These are phyloP conservation scores for Sarocladium strictum DNA, from an alignment of 2,329 filamentous ascomycete species.

Conservation along the genomic window DNA sequence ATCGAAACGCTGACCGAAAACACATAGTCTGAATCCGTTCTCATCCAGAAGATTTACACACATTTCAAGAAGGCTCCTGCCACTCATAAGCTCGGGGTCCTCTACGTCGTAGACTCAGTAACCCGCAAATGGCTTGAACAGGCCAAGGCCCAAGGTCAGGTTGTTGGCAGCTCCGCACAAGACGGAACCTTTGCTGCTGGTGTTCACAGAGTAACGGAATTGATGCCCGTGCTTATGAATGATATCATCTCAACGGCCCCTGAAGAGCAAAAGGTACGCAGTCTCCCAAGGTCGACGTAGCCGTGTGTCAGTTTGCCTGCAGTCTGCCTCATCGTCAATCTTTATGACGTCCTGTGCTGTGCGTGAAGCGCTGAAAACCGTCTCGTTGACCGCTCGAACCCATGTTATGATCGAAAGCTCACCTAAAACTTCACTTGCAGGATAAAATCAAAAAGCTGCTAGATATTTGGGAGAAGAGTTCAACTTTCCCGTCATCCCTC, in stretches of 20 bases:
- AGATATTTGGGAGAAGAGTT: constrained; percentile 96
- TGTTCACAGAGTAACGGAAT: constrained; percentile 92
- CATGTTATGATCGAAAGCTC: constrained; percentile 9
- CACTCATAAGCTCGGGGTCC: constrained; percentile 95
- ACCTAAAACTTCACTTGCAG: constrained; percentile 40
- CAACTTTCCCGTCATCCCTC: constrained; percentile 79
- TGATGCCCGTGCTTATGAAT: constrained; percentile 90
- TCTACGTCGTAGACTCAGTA: constrained; percentile 99
- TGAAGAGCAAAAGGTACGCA: constrained; percentile 93
- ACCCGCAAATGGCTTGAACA: constrained; percentile 97
- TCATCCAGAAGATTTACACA: constrained; percentile 94
- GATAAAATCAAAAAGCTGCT: constrained; percentile 91
- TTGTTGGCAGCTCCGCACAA: constrained; percentile 71
- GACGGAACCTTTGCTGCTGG: constrained; percentile 94
- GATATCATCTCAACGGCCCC: constrained; percentile 87
- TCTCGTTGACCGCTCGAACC: constrained; percentile 10
- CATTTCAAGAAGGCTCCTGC: constrained; percentile 93
- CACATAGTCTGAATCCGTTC: constrained; percentile 77
- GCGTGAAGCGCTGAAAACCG: background rate
- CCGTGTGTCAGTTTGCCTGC: background rate
- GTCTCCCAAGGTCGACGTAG: constrained; percentile 12
- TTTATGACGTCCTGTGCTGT: constrained; percentile 6
- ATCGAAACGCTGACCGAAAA: background rate
- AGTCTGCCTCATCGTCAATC: constrained; percentile 7
- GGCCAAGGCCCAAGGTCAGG: constrained; percentile 79